Evolutionary conservation across 495 filamentous ascomycete species (phyloP), one percentile per base, ranked within the genome.

Genomic region (Parachaetomium inaequale): DNA sequence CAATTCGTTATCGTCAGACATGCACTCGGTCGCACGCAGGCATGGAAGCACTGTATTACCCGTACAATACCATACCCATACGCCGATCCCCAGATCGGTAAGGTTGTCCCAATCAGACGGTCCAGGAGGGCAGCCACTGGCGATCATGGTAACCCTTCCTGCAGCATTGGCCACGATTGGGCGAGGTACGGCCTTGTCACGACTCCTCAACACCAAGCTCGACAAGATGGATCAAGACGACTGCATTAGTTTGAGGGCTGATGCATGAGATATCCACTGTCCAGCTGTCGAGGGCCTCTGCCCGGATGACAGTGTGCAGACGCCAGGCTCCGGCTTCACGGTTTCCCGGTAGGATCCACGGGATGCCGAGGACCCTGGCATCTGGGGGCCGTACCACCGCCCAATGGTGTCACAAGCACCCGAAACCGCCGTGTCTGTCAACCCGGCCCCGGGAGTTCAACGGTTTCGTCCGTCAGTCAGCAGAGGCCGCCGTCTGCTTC

Each of bases 41-140:
- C 42, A 38, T 54, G 51, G 19, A 17, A 8, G 25, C 4, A 45
- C 12, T 4, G 36, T 28, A 46, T 21, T 45, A 31, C 14, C 14
- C 1, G 19, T 36, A 32, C 29, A 31, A n/a, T 32, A 53, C 7
- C 50, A 53, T 53, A 21, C 29, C 49, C 17, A 34, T 36, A 19
- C 29, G 50, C 7, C 52, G 52, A 45, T 56, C 17, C 42, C 59
- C 38, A 47, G 63, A 58, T 61, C 54, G 53, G 53, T 40, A 55
- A 54, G 40, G 45, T 28, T 53, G 57, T 67, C 52, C 64, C 65
- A 61, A 40, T 11, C 47, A n/a, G 55, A 49, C 29, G 65, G 65
- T 67, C 34, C 26, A 45, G 62, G 65, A 15, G 63, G 64, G 67
- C 34, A 69, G 64, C 67, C 64, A 66, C 66, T 57, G 64, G 54